Base-by-base conservation (phyloP, 78 protist genomes). In the Speleostelium caveatum region DNA sequence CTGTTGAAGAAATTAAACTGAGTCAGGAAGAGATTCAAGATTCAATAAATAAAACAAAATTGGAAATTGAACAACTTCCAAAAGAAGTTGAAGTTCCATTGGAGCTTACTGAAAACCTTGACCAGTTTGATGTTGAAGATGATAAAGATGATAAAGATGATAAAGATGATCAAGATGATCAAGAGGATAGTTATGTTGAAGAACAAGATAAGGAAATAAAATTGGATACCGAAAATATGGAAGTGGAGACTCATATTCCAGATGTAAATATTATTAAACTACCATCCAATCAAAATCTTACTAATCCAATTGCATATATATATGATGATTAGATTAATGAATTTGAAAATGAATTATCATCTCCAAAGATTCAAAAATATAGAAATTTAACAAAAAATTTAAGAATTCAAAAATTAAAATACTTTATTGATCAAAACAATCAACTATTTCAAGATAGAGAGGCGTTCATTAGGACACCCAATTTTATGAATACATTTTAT, bases 391-490 rank as follows among this genome's bases (percentile, higher is more conserved):
- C 90, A 0, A 67, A 58, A 69, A 66, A 80, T 21, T 14, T 30
- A 19, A 67, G 90, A 69, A 71, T 80, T 28, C 36, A 60, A 28
- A 68, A 39, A 38, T 30, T 80, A 38, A 22, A 80, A n/a, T 58
- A 80, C 32, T 80, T 69, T 39, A 56, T 69, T 14, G 71, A 36
- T 24, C 90, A 80, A 69, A 49, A 45, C 2, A 51, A 22, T 10
- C 56, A 69, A 21, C 90, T 78, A 22, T 80, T 80, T 59, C 21
- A 7, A 17, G 19, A 80, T 39, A 49, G 55, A 14, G 76, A 69
- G 2, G 60, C 67, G 41, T 80, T 80, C 45, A 41, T 80, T 7
- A 42, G 90, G 36, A 69, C 90, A 16, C 90, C 90, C 14, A n/a
- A 59, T 36, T 60, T 63, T 8, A 80, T 80, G 90, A 24, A 41